Percentiles rank a stretch among this genome's conserved stretches.
phyloP scores from a whole-genome alignment of 352 stramenopile species.

The Phytophthora megakarya region DNA sequence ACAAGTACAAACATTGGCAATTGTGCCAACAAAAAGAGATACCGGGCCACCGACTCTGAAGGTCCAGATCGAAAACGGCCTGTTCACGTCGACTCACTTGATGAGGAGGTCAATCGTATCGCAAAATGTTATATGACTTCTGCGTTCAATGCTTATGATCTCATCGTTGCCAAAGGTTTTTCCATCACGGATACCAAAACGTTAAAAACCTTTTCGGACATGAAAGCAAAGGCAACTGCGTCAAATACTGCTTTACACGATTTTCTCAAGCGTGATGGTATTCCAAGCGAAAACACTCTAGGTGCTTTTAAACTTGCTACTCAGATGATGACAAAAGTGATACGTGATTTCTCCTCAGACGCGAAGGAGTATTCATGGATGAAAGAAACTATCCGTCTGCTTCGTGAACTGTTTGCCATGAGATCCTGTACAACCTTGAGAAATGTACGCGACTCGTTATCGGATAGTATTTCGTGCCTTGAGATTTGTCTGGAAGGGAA shows the following conservation, averaged over 20 bases:
- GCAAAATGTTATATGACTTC: neutral
- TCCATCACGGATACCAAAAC: neutral
- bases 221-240: conserved; percentile 7
- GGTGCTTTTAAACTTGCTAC: neutral
- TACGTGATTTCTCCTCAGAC: neutral
- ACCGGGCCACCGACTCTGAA: neutral
- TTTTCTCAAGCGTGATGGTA: neutral
- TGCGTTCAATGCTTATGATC: neutral
- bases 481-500: neutral
- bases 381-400: neutral
- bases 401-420: conserved; percentile 2
- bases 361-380: conserved; percentile 5
- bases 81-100: neutral
- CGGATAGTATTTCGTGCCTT: neutral
- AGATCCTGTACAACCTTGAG: neutral
- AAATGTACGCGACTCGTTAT: neutral
- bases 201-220: neutral
- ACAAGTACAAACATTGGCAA: neutral
- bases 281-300: neutral
- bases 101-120: neutral
- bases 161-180: neutral
- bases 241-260: conserved; percentile 1
- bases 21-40: conserved; percentile 1
- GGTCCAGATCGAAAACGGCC: neutral
- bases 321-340: neutral